Conservation (phyloP, 1,284 basidiomycete species). For the Cerioporus squamosus region DNA sequence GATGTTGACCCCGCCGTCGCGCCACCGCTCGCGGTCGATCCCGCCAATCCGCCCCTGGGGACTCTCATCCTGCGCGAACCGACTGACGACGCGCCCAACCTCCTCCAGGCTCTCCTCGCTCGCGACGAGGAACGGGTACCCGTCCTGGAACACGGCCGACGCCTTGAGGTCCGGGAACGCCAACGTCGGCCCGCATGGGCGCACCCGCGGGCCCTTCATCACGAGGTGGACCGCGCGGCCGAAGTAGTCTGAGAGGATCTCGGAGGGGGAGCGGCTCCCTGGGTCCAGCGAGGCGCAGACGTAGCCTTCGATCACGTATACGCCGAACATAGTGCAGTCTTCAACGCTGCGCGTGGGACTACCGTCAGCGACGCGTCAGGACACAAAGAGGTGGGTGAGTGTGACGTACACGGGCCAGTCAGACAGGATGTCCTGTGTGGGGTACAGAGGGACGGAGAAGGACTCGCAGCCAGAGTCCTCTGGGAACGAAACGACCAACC, state of each 20-base stretch:
- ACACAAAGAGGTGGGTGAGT: neutral
- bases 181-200: constrained; percentile 52
- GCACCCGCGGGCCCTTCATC: constrained; percentile 65
- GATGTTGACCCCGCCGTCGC: constrained; percentile 52
- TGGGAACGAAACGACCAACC: constrained; percentile 62
- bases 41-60: constrained; percentile 43
- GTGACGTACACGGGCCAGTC: constrained; percentile 59
- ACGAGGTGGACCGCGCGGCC: constrained; percentile 62
- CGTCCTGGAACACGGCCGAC: constrained; percentile 68
- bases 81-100: constrained; percentile 51
- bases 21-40: constrained; percentile 59
- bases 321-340: constrained; percentile 54
- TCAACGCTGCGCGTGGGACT: constrained; percentile 45
- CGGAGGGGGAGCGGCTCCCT: constrained; percentile 45
- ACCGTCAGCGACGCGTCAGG: neutral
- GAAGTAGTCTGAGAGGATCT: constrained; percentile 62
- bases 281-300: constrained; percentile 51
- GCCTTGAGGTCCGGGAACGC: constrained; percentile 61
- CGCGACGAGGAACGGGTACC: constrained; percentile 67
- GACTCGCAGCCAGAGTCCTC: constrained; percentile 53
- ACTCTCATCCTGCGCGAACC: constrained; percentile 23
- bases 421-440: constrained; percentile 49
- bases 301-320: constrained; percentile 61
- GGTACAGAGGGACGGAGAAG: constrained; percentile 63
- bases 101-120: constrained; percentile 65